phyloP scores from a whole-genome alignment of 1,284 basidiomycete genomes.

The Phenoliferia sp. region DNA sequence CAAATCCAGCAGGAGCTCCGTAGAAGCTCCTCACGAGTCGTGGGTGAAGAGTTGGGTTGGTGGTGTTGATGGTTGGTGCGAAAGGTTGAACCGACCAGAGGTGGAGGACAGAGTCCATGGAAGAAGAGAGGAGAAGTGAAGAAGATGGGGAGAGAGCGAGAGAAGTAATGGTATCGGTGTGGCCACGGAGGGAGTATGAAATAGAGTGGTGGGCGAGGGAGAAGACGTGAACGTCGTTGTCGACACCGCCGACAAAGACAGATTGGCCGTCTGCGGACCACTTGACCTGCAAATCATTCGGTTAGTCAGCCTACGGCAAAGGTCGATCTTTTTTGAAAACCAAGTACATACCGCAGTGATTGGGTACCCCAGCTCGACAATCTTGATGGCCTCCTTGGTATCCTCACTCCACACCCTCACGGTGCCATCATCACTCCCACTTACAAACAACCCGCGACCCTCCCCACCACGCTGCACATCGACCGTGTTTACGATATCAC shows the following conservation, averaged over 20 bases:
- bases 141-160: conserved; percentile 82
- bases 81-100: conserved; percentile 89
- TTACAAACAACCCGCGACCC: conserved; percentile 65
- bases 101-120: conserved; percentile 76
- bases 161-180: conserved; percentile 78
- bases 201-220: conserved; percentile 76
- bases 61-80: conserved; percentile 60
- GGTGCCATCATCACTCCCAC: conserved; percentile 81
- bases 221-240: conserved; percentile 90
- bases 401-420: conserved; percentile 84
- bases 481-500: conserved; percentile 80
- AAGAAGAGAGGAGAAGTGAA: conserved; percentile 77
- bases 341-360: conserved; percentile 60
- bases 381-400: conserved; percentile 67
- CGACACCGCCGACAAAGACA: conserved; percentile 80
- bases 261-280: conserved; percentile 84
- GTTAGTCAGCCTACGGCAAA: neutral
- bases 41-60: conserved; percentile 39
- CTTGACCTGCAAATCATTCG: conserved; percentile 49
- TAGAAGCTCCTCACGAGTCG: conserved; percentile 69
- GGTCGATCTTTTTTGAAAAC: neutral
- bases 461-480: conserved; percentile 59
- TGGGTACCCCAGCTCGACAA: conserved; percentile 77
- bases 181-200: conserved; percentile 51
- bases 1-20: conserved; percentile 85